These are phyloP conservation scores for Liquidambar formosana DNA, from an alignment of 164 flowering plant species.

Conservation along the genomic window DNA sequence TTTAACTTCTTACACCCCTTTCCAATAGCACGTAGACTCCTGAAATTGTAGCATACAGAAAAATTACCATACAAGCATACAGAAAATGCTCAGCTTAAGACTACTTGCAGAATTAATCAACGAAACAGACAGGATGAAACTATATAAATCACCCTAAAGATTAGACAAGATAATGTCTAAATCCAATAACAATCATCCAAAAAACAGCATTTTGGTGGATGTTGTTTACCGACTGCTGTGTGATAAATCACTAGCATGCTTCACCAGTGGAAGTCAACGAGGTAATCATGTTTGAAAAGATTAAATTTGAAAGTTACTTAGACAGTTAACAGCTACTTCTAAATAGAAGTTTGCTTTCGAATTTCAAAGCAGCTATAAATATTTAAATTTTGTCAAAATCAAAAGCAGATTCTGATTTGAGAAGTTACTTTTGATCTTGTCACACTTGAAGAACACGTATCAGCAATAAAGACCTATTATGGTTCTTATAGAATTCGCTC, in stretches of 20 bases:
- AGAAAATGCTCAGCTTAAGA: not conserved
- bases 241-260: not conserved
- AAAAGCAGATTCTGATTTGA: not conserved
- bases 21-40: conserved; percentile 81
- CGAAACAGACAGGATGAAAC: not conserved
- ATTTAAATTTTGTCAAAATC: too few relatives aligned
- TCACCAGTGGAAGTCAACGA: not conserved
- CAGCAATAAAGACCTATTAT: not conserved
- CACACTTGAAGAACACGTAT: not conserved
- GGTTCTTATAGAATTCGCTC: not conserved
- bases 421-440: not conserved
- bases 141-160: not conserved
- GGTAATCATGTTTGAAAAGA: too few relatives aligned
- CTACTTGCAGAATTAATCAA: not conserved
- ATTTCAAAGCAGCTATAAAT: too few relatives aligned
- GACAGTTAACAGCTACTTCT: too few relatives aligned
- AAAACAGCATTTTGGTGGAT: not conserved
- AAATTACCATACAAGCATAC: not conserved
- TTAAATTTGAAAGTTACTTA: too few relatives aligned
- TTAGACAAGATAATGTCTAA: not conserved
- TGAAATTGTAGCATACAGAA: conserved; percentile 30
- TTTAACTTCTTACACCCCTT: conserved; percentile 80
- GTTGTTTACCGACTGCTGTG: not conserved
- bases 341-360: too few relatives aligned
- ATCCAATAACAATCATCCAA: not conserved